Base-by-base conservation (phyloP, 169 alveolate genomes). In the Babesia sp. region DNA sequence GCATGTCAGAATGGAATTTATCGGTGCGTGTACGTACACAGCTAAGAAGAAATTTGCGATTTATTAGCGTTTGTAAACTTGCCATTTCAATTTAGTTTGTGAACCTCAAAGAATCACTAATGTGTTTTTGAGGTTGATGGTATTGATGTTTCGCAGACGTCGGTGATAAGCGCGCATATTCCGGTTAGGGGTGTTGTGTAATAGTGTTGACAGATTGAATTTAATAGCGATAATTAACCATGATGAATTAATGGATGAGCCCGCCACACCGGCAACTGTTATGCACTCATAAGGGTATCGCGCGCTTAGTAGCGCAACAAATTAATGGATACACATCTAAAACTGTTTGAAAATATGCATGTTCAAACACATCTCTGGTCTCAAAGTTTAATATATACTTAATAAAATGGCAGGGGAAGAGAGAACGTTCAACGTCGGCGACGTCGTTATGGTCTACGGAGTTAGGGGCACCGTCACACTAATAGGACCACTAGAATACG, bases 391-490 rank as follows among this genome's bases (percentile, higher is more conserved):
- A 28, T 33, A 42, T 42, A 6, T 61, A 61, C n/a, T n/a, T 42
- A 9, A 7, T 33, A 50, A 45, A 28, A 64, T 64, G 74, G 74
- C 33, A 31, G 63, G 29, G 22, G 74, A 14, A n/a, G 45, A 18
- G 33, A 14, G 16, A 12, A 29, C 74, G 28, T 18, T 80, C 36
- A 77, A 59, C 54, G 64, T 77, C 54, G 77, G 73, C 53, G 84
- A 80, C 63, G 72, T 42, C 28, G 88, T 80, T 34, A 71, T 71
- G 88, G 88, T 80, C 53, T 80, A 80, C 71, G 88, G 88, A 24
- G 39, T 50, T 14, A 36, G 69, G 26, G 88, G 88, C 46, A 55
- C 61, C 22, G 88, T 80, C 33, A 45, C 61, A 53, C 60, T 54
- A 26, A 37, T 80, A 31, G 72, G 81, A 42, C 51, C 63, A 33